phyloP scores from a whole-genome alignment of 2,329 filamentous ascomycete species.

The Diaporthe sp. region DNA sequence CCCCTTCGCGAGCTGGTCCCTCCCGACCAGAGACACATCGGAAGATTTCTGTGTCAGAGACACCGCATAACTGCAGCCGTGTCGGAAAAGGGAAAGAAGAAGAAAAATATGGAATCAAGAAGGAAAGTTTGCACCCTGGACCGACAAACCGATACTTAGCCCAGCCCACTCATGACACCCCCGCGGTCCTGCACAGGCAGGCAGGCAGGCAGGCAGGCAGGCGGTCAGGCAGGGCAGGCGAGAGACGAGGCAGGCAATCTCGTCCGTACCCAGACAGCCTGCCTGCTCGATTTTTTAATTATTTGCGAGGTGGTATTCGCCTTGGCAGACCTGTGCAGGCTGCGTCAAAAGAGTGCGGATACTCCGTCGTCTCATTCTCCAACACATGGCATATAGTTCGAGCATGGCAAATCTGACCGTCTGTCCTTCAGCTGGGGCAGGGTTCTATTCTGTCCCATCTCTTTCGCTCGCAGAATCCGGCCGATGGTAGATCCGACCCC shows the following conservation, averaged over 20 bases:
- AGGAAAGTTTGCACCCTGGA: neutral
- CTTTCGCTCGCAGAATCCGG: neutral
- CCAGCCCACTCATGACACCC: neutral
- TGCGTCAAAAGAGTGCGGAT: slow-evolving; percentile 12
- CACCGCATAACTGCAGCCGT: slow-evolving; percentile 1
- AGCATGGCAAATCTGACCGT: neutral
- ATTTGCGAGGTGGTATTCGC: neutral
- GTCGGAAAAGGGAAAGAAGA: neutral
- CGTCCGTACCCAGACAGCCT: neutral
- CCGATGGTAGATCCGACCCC: slow-evolving; percentile 18
- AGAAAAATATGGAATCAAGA: neutral
- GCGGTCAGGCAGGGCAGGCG: neutral
- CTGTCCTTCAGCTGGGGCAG: neutral
- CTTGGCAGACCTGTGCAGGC: slow-evolving; percentile 3
- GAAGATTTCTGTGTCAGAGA: slow-evolving; percentile 10
- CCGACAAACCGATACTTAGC: neutral
- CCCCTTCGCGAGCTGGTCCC: neutral
- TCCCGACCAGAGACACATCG: slow-evolving; percentile 9
- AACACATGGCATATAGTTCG: slow-evolving; percentile 14
- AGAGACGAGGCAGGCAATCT: slow-evolving; percentile 11
- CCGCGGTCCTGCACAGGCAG: neutral
- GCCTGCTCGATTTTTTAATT: neutral
- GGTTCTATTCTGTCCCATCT: slow-evolving; percentile 9
- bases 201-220: neutral
- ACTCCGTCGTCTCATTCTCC: slow-evolving; percentile 23